Base-by-base conservation (phyloP, 352 stramenopile genomes). In the Phytophthora sp. region DNA sequence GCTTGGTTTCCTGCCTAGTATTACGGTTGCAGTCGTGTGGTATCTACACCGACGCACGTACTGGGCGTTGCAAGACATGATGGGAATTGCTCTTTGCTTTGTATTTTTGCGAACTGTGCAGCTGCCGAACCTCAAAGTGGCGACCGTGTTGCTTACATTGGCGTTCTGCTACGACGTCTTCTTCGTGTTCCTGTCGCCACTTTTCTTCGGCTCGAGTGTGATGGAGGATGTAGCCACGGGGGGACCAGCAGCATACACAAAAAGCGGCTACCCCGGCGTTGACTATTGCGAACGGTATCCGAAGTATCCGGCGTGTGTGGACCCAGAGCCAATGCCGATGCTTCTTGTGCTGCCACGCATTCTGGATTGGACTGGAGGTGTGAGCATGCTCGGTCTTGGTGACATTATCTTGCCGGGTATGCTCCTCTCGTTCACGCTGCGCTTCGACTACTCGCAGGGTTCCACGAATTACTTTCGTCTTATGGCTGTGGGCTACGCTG, bases 101-200 rank as follows among this genome's bases (percentile, higher is more conserved):
- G 66, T 96, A 4, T 98, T 98, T 63, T 58, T 98, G 26, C 76
- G 77, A 18, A 90, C 90, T 0, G 92, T 98, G 30, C 91, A 97
- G 65, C 50, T 98, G 8, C 95, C 96, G 30, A 95, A 79, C 33
- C 89, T 98, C 51, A 90, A 91, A 63, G 93, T 98, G 2, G 94
- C 89, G 23, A 84, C 90, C 0, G 74, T 98, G 8, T 52, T 98
- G 29, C 80, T 98, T 30, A 82, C 86, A 13, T 76, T 98, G 29
- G 93, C 94, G 1, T 98, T 98, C 67, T 87, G 89, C 53, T 98
- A 98, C 73, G 95, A 98, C 69, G 94, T 98, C 41, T 98, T 98
- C 69, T 98, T 98, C 73, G 94, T 98, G 31, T 98, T 98, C 76
- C 54, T 99, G 18, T 97, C 91, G 29, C 94, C 95, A 2, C 74